phyloP scores from a whole-genome alignment of 306 rosid genomes.

The Fagus sylvatica region DNA sequence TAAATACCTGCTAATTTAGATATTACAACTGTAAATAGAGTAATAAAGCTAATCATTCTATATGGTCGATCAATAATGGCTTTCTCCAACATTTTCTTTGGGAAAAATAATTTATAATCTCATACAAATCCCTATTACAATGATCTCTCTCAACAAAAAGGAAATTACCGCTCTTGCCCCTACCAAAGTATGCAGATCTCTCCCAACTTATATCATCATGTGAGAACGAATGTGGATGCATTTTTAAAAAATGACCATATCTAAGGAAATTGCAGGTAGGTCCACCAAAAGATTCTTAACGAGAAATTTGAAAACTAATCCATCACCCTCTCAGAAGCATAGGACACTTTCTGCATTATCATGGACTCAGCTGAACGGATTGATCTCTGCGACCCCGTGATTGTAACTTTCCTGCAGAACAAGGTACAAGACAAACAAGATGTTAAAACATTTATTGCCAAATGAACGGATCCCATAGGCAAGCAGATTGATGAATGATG shows the following conservation, averaged over 20 bases:
- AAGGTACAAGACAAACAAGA: constrained; percentile 11
- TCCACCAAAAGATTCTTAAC: constrained; percentile 38
- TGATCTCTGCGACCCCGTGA: constrained; percentile 94
- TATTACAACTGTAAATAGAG: constrained; percentile 41
- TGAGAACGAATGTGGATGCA: constrained; percentile 38
- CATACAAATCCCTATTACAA: constrained; percentile 46
- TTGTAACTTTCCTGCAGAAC: constrained; percentile 87
- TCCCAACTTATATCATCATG: constrained; percentile 39
- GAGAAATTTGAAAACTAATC: constrained; percentile 39
- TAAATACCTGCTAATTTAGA: constrained; percentile 35
- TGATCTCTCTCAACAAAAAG: constrained; percentile 34
- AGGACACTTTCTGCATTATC: constrained; percentile 92
- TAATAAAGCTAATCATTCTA: constrained; percentile 57
- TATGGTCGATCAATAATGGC: constrained; percentile 46
- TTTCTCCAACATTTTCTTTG: constrained; percentile 40
- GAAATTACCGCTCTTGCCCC: constrained; percentile 39
- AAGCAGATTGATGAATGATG: constrained; percentile 7
- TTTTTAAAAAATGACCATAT: constrained; percentile 43
- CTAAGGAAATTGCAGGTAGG: constrained; percentile 39
- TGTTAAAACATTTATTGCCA: background rate
- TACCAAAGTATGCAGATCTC: constrained; percentile 38
- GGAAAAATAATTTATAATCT: constrained; percentile 26
- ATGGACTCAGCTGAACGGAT: constrained; percentile 80
- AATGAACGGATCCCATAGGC: background rate
- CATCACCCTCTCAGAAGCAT: constrained; percentile 79